Percentiles rank a stretch among this genome's conserved stretches.
Conservation (phyloP, 2,329 filamentous ascomycete genomes). For the Fusarium sp. region DNA sequence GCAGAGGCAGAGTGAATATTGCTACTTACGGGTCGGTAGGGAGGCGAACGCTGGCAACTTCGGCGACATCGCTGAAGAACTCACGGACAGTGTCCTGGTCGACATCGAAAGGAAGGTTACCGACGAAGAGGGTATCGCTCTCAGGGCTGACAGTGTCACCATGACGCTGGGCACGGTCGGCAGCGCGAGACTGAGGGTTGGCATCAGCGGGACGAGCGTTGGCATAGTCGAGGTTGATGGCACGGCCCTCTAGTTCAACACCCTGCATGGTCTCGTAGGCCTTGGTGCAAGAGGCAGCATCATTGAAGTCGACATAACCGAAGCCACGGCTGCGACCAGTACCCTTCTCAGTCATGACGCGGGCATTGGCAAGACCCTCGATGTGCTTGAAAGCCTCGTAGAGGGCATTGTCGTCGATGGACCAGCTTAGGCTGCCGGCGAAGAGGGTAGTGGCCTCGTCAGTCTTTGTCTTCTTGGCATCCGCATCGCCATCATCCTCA, state of each 20-base stretch:
- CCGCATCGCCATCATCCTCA: constrained; percentile 58
- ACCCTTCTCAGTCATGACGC: constrained; percentile 85
- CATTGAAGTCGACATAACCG: constrained; percentile 89
- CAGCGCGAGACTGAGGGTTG: constrained; percentile 65
- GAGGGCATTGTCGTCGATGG: constrained; percentile 85
- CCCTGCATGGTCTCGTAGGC: constrained; percentile 81
- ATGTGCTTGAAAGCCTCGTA: constrained; percentile 83
- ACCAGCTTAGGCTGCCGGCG: constrained; percentile 91
- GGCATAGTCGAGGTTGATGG: constrained; percentile 83
- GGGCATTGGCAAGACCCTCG: constrained; percentile 76
- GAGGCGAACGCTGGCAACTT: constrained; percentile 82
- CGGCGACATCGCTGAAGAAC: constrained; percentile 77
- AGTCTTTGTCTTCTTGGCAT: constrained; percentile 76
- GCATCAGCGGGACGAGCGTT: constrained; percentile 69
- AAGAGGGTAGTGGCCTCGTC: constrained; percentile 76
- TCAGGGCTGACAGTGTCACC: constrained; percentile 84
- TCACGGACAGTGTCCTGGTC: constrained; percentile 79
- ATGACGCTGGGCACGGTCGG: constrained; percentile 73
- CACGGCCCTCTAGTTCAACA: constrained; percentile 77
- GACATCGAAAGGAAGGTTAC: constrained; percentile 87
- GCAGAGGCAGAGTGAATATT: background rate
- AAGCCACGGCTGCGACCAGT: constrained; percentile 89
- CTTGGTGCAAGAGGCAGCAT: constrained; percentile 72
- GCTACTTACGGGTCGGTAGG: constrained; percentile 79
- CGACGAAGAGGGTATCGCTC: constrained; percentile 89